Percentiles rank a stretch among this genome's conserved stretches.
These are phyloP conservation scores for Chaetothyriales sp. DNA, from an alignment of 2,329 filamentous ascomycete genomes.

Conservation along the genomic window DNA sequence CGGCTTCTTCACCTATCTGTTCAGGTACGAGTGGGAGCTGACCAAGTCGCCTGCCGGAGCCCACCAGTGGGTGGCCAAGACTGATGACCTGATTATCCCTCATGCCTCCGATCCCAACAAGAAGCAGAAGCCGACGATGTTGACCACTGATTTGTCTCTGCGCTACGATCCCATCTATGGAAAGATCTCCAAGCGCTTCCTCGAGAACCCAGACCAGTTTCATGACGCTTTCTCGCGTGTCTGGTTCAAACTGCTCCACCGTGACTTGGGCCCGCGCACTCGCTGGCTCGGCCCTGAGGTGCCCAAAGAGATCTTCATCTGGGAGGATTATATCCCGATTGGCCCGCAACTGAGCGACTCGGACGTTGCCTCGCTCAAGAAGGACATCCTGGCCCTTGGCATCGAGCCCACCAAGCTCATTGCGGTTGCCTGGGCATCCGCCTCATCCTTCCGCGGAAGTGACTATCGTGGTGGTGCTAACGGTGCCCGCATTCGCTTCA, in stretches of 20 bases:
- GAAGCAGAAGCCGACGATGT: slow-evolving; percentile 62
- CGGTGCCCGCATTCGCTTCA: slow-evolving; percentile 59
- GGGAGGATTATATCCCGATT: slow-evolving; percentile 59
- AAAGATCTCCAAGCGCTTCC: slow-evolving; percentile 59
- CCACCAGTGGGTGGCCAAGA: slow-evolving; percentile 63
- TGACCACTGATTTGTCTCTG: slow-evolving; percentile 59
- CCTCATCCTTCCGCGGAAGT: slow-evolving; percentile 55
- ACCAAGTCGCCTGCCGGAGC: slow-evolving; percentile 61
- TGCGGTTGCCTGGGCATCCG: slow-evolving; percentile 52
- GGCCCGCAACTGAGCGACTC: slow-evolving; percentile 45
- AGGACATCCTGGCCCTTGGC: slow-evolving; percentile 49
- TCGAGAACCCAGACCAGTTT: slow-evolving; percentile 53
- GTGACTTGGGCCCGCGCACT: slow-evolving; percentile 56
- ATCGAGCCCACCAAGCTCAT: slow-evolving; percentile 48
- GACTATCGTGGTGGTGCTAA: slow-evolving; percentile 77
- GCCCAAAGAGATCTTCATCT: slow-evolving; percentile 52
- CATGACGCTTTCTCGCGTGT: slow-evolving; percentile 55
- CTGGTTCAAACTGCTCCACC: slow-evolving; percentile 74
- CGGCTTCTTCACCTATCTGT: slow-evolving; percentile 59
- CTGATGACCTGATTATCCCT: slow-evolving; percentile 50
- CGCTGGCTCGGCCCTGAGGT: slow-evolving; percentile 64
- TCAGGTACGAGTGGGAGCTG: slow-evolving; percentile 64
- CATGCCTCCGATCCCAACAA: slow-evolving; percentile 54
- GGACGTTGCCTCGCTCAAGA: slow-evolving; percentile 53
- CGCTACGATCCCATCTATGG: slow-evolving; percentile 57